Evolutionary conservation across 1,139 yeast genomes (phyloP), one percentile per base, ranked within the genome.

Genomic region (Taiozyma sp.): DNA sequence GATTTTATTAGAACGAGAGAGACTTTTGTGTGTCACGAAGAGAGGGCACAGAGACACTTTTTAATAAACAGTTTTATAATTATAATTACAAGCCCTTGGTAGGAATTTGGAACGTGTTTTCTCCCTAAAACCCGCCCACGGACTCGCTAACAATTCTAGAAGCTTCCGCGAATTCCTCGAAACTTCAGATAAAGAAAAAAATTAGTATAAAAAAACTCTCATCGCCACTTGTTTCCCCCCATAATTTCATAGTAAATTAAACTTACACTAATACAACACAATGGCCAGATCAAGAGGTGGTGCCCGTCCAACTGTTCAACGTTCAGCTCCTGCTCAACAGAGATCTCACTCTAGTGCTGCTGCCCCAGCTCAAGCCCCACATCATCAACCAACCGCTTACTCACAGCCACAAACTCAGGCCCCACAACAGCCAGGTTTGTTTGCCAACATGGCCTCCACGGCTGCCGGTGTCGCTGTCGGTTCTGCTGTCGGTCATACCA

Each of bases 401-500:
- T 70, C 70, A 55, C 72, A 73, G 52, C 65, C 68, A 39, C 73
- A 74, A 48, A 79, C 68, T 36, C 74, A 75, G 49, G 80, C 73
- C 54, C 76, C 78, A 50, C 80, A 74, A 68, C 88, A 83, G 68
- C 98, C 99, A 49, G 97, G 98, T 62, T 67, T 93, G 69, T 92
- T 93, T 66, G 88, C 95, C 54, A 96, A 93, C 73, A 93, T 93
- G 98, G 98, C 98, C 34, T 79, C 96, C 45, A 93, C 99, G 51
- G 99, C 99, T 54, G 99, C 98, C 50, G 99, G 99, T 81, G 99
- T 93, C 40, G 99, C 98, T 49, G 97, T 93, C 53, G 99, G 99
- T 65, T 88, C 97, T 52, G 85, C 98, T 57, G 84, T 92, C 54
- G 99, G 99, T 55, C 99, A 93, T 78, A 90, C 98, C 48, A 63